Evolutionary conservation across 2,329 filamentous ascomycete genomes (phyloP).

Genomic region (Fusarium pilosicola): DNA sequence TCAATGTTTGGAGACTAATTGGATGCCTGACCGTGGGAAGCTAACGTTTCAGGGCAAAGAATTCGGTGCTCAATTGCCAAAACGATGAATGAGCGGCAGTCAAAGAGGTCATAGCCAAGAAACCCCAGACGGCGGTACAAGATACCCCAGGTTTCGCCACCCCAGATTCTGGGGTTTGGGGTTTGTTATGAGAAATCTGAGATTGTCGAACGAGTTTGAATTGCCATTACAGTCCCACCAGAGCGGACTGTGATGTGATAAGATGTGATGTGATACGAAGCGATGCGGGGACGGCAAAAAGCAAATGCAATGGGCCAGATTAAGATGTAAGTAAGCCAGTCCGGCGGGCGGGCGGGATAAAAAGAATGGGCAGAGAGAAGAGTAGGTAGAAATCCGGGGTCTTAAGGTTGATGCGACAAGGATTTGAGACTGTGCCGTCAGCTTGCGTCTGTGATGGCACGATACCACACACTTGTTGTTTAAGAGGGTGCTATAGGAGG

Average conservation of each 20-base stretch:
- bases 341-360: not conserved
- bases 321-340: not conserved
- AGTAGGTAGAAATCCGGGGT: slow-evolving; percentile 9
- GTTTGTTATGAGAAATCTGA: not conserved
- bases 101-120: not conserved
- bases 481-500: not conserved
- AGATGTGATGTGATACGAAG: not conserved
- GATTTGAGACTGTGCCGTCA: slow-evolving; percentile 19
- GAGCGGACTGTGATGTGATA: not conserved
- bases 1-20: not conserved
- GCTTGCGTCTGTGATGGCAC: slow-evolving; percentile 23
- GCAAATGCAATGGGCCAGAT: not conserved
- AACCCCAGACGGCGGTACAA: slow-evolving; percentile 13
- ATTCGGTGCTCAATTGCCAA: not conserved
- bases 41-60: slow-evolving; percentile 6
- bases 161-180: not conserved
- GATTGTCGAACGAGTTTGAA: not conserved
- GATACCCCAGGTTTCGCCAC: slow-evolving; percentile 20
- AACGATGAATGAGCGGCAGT: not conserved
- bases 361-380: not conserved
- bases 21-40: not conserved
- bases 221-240: not conserved
- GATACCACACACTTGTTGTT: slow-evolving; percentile 7
- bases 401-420: slow-evolving; percentile 15
- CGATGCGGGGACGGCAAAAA: not conserved